A percentile compares a stretch with the other conserved stretches of the same genome.
Evolutionary conservation across 169 alveolate genomes (phyloP).

Genomic region (Neospora caninum): DNA sequence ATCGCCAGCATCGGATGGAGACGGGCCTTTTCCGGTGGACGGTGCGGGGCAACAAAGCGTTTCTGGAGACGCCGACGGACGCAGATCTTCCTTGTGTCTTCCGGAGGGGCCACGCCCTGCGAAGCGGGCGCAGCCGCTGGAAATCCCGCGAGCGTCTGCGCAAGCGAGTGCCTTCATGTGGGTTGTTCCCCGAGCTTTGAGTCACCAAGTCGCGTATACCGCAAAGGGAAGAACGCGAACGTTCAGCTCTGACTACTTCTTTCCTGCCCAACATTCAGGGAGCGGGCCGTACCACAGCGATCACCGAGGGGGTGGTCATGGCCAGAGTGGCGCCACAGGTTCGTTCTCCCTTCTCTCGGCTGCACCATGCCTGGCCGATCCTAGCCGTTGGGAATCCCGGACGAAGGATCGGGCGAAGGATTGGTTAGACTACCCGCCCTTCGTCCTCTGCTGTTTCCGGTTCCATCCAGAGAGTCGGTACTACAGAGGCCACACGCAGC

Average conservation of each 20-base stretch:
- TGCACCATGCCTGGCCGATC: background rate
- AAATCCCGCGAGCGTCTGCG: background rate
- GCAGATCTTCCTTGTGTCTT: background rate
- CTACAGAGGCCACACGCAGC: constrained; percentile 22
- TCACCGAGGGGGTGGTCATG: background rate
- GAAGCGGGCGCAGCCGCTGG: background rate
- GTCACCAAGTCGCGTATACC: constrained; percentile 26
- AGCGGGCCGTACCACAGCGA: background rate
- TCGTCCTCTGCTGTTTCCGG: constrained; percentile 50
- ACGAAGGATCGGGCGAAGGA: constrained; percentile 56
- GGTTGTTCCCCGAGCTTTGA: constrained; percentile 30
- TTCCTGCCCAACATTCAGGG: background rate
- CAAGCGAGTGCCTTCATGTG: constrained; percentile 27
- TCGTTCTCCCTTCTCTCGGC: background rate
- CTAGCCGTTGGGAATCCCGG: constrained; percentile 54
- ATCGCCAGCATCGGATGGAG: background rate
- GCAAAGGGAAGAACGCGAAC: constrained; percentile 19
- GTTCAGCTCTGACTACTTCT: background rate
- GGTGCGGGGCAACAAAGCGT: background rate
- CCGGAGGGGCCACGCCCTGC: background rate
- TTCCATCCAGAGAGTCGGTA: constrained; percentile 38
- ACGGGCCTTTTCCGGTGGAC: background rate
- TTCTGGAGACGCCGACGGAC: background rate
- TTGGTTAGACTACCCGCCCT: constrained; percentile 62
- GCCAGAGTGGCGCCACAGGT: background rate